A percentile compares a stretch with the other conserved stretches of the same genome.
These are phyloP conservation scores for Diplodia scrobiculata DNA, from an alignment of 2,329 filamentous ascomycete genomes.

Conservation along the genomic window DNA sequence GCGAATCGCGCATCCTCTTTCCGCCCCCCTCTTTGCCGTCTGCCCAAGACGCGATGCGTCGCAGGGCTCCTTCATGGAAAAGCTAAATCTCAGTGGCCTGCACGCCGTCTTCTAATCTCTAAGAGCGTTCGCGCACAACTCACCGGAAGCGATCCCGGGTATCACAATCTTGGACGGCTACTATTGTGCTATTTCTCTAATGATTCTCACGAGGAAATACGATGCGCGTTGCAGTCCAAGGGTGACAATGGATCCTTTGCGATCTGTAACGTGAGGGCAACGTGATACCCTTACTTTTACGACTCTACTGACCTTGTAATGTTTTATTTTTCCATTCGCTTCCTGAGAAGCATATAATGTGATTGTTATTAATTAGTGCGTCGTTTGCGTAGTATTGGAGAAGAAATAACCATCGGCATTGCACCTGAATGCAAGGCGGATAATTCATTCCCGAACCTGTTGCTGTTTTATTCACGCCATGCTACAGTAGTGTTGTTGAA, in stretches of 20 bases:
- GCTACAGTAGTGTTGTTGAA: background rate
- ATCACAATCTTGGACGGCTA: background rate
- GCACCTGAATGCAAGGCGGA: background rate
- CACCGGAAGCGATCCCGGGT: background rate
- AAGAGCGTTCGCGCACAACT: background rate
- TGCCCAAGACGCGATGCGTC: background rate
- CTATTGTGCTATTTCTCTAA: background rate
- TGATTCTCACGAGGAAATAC: background rate
- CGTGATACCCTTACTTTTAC: slow-evolving; percentile 15
- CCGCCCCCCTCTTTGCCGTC: no score
- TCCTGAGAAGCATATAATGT: background rate
- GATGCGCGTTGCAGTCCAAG: background rate
- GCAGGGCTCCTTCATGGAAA: background rate
- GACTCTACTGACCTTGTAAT: slow-evolving; percentile 3
- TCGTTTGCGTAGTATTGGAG: background rate
- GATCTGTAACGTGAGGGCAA: background rate
- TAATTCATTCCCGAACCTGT: background rate
- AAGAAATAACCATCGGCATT: background rate
- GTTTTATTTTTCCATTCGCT: background rate
- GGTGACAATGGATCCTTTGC: background rate
- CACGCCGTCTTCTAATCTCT: background rate
- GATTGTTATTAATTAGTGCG: background rate
- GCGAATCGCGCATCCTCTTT: background rate
- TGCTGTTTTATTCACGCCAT: background rate
- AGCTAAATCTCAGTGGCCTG: no score